Evolutionary conservation across 2,329 filamentous ascomycete species (phyloP), one percentile per base, ranked within the genome.

Genomic region (Pseudogymnoascus sp.): DNA sequence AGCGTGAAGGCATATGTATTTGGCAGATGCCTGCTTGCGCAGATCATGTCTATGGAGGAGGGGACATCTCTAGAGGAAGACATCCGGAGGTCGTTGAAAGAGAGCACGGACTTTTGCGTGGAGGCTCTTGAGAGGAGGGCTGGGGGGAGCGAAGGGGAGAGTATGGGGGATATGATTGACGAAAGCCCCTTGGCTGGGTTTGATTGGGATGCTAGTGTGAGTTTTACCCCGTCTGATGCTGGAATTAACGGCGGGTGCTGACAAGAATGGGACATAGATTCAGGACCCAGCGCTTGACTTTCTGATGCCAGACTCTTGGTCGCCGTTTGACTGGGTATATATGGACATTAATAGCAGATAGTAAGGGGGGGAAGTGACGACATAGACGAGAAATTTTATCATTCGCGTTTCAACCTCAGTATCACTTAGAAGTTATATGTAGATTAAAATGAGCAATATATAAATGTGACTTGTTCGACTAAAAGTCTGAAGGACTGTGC

Each of bases 1-100:
- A 78, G 77, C 16, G 71, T 77, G 60, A 78, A 78, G 66, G 67
- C 62, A 2, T 72, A 74, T n/a, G 71, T 77, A 69, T 76, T 77
- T 52, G 55, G 75, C 2, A 67, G 62, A 12, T 75, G 77, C 71
- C 69, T 76, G 2, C 60, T 76, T 16, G 75, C 72, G 0, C 73
- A 79, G 61, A 70, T 72, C 2, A 72, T 75, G 42, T 73, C 35
- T 30, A 25, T 61, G 45, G 61, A 62, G 36, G 22, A 30, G 2
- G 61, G 61, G 6, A 62, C 14, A 36, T 41, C 36, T 6, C n/a
- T 55, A 5, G 25, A 55, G 7, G 36, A 63, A 7, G 33, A 28
- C 4, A 62, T 63, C 9, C 12, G 19, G 7, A 33, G 41, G 33
- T 33, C 62, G 22, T 12, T 49, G n/a, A 61, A 55, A 30, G 41